Evolutionary conservation across 495 filamentous ascomycete species (phyloP), one percentile per base, ranked within the genome.

Genomic region (Astrocystis sublimbata): DNA sequence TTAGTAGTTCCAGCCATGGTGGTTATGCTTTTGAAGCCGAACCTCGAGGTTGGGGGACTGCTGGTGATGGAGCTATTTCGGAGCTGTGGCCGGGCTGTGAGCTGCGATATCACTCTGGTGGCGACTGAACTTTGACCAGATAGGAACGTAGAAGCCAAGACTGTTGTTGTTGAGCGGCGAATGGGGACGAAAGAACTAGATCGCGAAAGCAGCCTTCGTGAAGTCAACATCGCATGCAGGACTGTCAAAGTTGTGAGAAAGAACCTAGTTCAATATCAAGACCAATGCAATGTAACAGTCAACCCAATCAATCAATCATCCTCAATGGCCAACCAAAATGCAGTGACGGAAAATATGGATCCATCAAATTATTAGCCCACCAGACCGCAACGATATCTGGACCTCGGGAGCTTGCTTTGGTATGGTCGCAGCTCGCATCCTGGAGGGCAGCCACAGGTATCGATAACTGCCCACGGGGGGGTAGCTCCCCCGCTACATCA

Each of bases 1-100:
- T n/a, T n/a, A n/a, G 76, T 28, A n/a, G 51, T 24, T 3, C 30
- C 42, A 23, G 40, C 5, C 28, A 58, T 53, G 24, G 58, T 61
- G 19, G 36, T 15, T 1, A 61, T 43, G 47, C 28, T 5, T 28
- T 28, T 13, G 26, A 35, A 41, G 38, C 49, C 47, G 4, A 52
- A 26, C 23, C 23, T 21, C 6, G 24, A 35, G 12, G 33, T 58
- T 28, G 9, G 46, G n/a, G 28, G 12, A 30, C 24, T 38, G 4
- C 13, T 30, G n/a, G 31, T 13, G 56, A 38, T 13, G 56, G 28
- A 49, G 31, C 6, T 10, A 46, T 24, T 12, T 6, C 30, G 28
- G 17, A 31, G 2, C 24, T 15, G 36, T 47, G 19, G 24, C 46
- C 28, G 24, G 26, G 23, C 26, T 6, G 35, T 12, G 13, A 31